Evolutionary conservation across 106 monocot species (phyloP), one percentile per base, ranked within the genome.

Genomic region (Apostasia ramifera): DNA sequence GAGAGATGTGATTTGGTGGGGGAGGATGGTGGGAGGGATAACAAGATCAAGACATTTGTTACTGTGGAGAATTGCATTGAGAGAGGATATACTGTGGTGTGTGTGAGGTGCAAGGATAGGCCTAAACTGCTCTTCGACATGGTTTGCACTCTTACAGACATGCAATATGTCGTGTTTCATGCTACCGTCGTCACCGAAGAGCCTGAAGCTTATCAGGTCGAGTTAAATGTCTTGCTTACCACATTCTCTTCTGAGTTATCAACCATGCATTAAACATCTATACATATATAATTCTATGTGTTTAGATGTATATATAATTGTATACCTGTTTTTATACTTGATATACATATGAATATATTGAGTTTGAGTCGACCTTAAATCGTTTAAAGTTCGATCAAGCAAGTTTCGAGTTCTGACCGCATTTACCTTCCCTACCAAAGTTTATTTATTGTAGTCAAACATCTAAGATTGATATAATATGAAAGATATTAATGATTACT

Each of bases 131-230:
- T 87, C 38, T 87, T 87, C 14, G 86, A 87, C 53, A 74, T 80
- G 0, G 76, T 84, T 26, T 80, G 68, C 10, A 83, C 86, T 48
- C 71, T 87, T 6, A 79, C 86, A 1, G 82, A 87, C 57, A 79
- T 87, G 82, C 73, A 83, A 52, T 87, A 87, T 70, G 79, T 87
- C 11, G 86, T 87, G 53, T 87, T 71, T 59, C 86, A 87, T 74
- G 86, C 77, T 9, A 87, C 82, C 2, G 82, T 87, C 15, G 68
- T 74, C 8, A 73, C 82, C 9, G 82, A 89, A 80, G 84, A 81
- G n/a, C 72, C 83, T 0, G 75, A 83, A 77, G 87, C 87, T 43
- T 72, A 79, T 59, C 87, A 87, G 83, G 86, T 87, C 6, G 44
- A 26, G 11, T 47, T 52, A 1, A 7, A 61, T 42, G 3, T 48